phyloP scores from a whole-genome alignment of 2,329 filamentous ascomycete genomes.

The Cercospora sojina region DNA sequence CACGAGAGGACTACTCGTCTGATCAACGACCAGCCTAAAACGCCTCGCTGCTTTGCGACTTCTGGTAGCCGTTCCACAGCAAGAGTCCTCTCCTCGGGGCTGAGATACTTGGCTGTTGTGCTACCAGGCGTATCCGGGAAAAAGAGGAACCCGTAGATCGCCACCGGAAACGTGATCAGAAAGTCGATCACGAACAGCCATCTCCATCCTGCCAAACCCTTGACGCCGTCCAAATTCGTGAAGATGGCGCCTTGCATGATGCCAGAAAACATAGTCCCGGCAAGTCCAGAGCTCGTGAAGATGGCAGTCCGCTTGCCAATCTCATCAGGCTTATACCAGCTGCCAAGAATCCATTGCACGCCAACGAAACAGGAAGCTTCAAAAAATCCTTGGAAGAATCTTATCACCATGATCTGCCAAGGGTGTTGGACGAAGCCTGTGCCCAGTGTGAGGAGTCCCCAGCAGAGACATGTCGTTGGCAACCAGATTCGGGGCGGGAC shows the following conservation, averaged over 20 bases:
- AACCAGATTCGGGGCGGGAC: conserved; percentile 60
- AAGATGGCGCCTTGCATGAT: conserved; percentile 60
- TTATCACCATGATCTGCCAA: conserved; percentile 59
- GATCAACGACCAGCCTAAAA: conserved; percentile 28
- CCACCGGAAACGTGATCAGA: conserved; percentile 57
- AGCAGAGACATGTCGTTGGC: conserved; percentile 50
- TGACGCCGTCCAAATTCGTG: conserved; percentile 46
- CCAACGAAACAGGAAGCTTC: conserved; percentile 34
- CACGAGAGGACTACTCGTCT: conserved; percentile 29
- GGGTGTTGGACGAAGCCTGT: conserved; percentile 55
- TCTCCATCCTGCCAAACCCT: conserved; percentile 57
- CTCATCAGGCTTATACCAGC: conserved; percentile 31
- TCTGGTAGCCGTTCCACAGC: conserved; percentile 30
- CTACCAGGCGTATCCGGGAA: conserved; percentile 54
- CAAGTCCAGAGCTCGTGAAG: conserved; percentile 60
- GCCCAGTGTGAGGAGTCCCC: conserved; percentile 58
- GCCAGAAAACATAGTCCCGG: conserved; percentile 62
- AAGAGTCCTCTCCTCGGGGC: conserved; percentile 22
- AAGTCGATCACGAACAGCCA: conserved; percentile 61
- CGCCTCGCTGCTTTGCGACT: conserved; percentile 27
- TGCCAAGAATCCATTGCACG: conserved; percentile 32
- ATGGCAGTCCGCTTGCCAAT: conserved; percentile 62
- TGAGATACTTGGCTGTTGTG: conserved; percentile 50
- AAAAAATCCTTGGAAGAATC: conserved; percentile 46
- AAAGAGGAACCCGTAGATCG: conserved; percentile 55